Conservation (phyloP, 2,329 filamentous ascomycete species). For the Pyrenochaeta sp. region DNA sequence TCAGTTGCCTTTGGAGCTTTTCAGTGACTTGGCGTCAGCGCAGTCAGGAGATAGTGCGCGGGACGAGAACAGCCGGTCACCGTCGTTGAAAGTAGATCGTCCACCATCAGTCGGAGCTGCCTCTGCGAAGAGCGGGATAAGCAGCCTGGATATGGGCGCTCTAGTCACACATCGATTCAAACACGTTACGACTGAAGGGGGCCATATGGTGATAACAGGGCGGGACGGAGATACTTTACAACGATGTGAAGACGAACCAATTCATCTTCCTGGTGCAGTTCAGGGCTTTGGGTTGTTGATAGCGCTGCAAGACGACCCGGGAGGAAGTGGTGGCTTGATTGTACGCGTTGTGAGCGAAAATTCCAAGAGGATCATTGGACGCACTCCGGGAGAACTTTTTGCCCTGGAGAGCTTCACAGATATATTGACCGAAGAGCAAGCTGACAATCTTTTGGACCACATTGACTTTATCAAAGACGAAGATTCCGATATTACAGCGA, state of each 20-base stretch:
- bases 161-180: constrained; percentile 79
- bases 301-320: constrained; percentile 74
- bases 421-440: constrained; percentile 82
- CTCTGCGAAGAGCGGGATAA: constrained; percentile 46
- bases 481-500: constrained; percentile 74
- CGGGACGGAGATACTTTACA: constrained; percentile 75
- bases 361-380: constrained; percentile 76
- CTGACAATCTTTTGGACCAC: constrained; percentile 84
- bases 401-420: constrained; percentile 79
- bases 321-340: constrained; percentile 66
- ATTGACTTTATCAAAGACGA: constrained; percentile 89
- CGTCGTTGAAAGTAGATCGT: constrained; percentile 30
- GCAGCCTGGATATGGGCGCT: constrained; percentile 52
- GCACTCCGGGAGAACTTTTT: constrained; percentile 79
- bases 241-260: constrained; percentile 89
- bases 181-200: constrained; percentile 77
- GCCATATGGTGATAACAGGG: constrained; percentile 84
- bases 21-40: constrained; percentile 46
- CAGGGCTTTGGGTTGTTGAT: constrained; percentile 83
- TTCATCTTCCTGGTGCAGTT: constrained; percentile 83
- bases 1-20: constrained; percentile 41
- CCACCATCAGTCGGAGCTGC: constrained; percentile 33
- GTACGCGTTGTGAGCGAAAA: constrained; percentile 86
- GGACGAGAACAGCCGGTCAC: constrained; percentile 28
- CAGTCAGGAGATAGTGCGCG: constrained; percentile 33